Base-by-base conservation (phyloP, 2,329 filamentous ascomycete genomes). In the Westerdykella sp. region DNA sequence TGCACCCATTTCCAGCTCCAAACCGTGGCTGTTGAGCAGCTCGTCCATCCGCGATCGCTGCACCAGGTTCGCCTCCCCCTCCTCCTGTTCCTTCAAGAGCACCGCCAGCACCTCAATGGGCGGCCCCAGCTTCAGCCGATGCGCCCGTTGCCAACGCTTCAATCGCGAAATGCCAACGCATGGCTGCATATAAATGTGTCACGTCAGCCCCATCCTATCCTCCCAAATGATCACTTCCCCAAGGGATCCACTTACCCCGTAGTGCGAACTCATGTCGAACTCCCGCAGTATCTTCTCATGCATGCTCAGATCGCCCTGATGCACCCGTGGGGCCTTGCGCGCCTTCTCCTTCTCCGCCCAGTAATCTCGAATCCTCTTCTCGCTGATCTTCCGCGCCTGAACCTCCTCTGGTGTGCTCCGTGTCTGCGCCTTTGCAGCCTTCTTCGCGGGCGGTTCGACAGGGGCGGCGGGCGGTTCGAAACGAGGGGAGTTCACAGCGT, bases 191-290 rank as follows among this genome's bases (percentile, higher is more conserved):
- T 34, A 34, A 38, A 37, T 38, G 47, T 22, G 40, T 49, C 37
- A 40, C 41, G 49, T 56, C 39, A 57, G 51, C 43, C 44, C 14
- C 12, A 35, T 35, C 32, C 25, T 4, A 28, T 28, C 25, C 25
- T n/a, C n/a, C 18, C 15, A 38, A 21, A 10, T 13, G 14, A 35
- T 6, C 14, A 35, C 14, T 3, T 7, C 13, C 10, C 10, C 34
- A 35, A 13, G 18, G 14, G 3, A 7, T n/a, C 21, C 21, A 21
- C 86, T 73, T 80, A 95, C 89, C 44, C 93, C 93, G 65, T 87
- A 98, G 59, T 95, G 87, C 47, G 79, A 87, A 60, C 84, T 93
- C 53, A 95, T 84, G 65, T 98, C 93, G 69, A 93, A 98, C 64
- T 95, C 87, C 50, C 91, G 76, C 57, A 97, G 68, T 21, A 97